phyloP scores from a whole-genome alignment of 2,329 filamentous ascomycete species.

The Trichoderma harzianum region DNA sequence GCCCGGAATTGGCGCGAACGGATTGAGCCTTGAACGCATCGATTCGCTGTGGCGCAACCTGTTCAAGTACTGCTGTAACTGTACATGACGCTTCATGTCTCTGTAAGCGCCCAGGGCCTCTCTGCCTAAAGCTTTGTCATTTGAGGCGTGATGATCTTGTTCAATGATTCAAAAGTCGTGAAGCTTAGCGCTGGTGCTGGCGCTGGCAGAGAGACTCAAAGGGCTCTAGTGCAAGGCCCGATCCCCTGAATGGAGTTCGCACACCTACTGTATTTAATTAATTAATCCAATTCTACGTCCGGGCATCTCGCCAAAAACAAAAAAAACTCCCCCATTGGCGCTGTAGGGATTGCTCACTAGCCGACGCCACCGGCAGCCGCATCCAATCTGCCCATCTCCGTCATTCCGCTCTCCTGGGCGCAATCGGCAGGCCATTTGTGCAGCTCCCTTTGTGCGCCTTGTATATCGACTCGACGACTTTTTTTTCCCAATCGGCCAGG shows the following conservation, averaged over 20 bases:
- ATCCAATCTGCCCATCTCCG: slow-evolving; percentile 19
- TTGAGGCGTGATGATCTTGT: not conserved
- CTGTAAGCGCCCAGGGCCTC: not conserved
- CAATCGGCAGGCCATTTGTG: slow-evolving; percentile 15
- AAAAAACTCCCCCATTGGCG: not conserved
- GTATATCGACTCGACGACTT: not conserved
- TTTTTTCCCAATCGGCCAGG: slow-evolving; percentile 9
- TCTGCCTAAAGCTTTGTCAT: not conserved
- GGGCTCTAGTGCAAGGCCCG: slow-evolving; percentile 7
- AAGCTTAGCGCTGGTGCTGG: not conserved
- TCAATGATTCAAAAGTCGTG: not conserved
- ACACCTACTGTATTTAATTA: not conserved
- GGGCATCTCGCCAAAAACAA: not conserved
- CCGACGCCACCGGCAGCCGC: slow-evolving; percentile 6
- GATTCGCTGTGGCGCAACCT: not conserved
- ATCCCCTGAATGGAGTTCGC: slow-evolving; percentile 1
- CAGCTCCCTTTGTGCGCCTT: not conserved
- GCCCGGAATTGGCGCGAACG: slow-evolving; percentile 6
- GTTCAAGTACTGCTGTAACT: not conserved
- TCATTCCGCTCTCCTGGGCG: slow-evolving; percentile 17
- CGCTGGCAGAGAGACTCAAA: not conserved
- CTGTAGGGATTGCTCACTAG: slow-evolving; percentile 13
- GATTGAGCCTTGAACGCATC: not conserved
- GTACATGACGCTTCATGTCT: not conserved
- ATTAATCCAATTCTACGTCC: not conserved